Percentiles rank a stretch among this genome's conserved stretches.
Conservation (phyloP, 192 early-diverging fungal genomes). For the Chytriomyces sp. region DNA sequence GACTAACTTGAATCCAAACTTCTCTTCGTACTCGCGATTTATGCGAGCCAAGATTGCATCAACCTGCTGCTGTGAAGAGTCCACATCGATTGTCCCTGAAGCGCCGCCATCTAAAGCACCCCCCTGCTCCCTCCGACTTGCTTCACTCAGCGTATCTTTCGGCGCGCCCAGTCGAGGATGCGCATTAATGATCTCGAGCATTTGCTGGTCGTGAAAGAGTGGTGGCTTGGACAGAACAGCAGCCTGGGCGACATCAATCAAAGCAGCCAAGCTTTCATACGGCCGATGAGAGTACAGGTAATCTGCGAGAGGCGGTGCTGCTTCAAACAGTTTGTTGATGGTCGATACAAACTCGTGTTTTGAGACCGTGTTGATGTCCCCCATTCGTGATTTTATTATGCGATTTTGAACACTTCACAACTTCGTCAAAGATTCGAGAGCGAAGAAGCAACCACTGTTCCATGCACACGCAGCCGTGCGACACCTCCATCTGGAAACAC, state of each 20-base stretch:
- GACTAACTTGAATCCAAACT: slow-evolving; percentile 59
- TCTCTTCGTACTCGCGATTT: slow-evolving; percentile 51
- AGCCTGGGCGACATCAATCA: slow-evolving; percentile 32
- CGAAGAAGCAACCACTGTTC: slow-evolving; percentile 40
- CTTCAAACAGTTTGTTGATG: slow-evolving; percentile 76
- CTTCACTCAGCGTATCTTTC: neutral
- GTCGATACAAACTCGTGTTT: neutral
- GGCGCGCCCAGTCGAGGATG: slow-evolving; percentile 75
- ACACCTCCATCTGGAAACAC: slow-evolving; percentile 87
- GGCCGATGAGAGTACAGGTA: slow-evolving; percentile 69
- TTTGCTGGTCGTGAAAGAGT: slow-evolving; percentile 60
- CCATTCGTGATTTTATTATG: no score
- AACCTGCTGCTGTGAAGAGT: slow-evolving; percentile 15
- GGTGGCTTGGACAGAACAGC: slow-evolving; percentile 19
- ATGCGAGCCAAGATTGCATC: slow-evolving; percentile 40
- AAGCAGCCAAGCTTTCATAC: slow-evolving; percentile 63
- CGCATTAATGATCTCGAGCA: slow-evolving; percentile 84
- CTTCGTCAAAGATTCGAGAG: no score
- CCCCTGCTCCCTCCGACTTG: slow-evolving; percentile 19
- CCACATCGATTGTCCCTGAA: slow-evolving; percentile 11
- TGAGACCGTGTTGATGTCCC: slow-evolving; percentile 5
- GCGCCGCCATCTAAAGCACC: no score
- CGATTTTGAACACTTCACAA: no score
- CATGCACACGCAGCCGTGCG: slow-evolving; percentile 82
- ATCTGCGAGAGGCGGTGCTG: slow-evolving; percentile 76